Percentiles rank a stretch among this genome's conserved stretches.
These are phyloP conservation scores for Alternaria metachromatica DNA, from an alignment of 2,329 filamentous ascomycete genomes.

Conservation along the genomic window DNA sequence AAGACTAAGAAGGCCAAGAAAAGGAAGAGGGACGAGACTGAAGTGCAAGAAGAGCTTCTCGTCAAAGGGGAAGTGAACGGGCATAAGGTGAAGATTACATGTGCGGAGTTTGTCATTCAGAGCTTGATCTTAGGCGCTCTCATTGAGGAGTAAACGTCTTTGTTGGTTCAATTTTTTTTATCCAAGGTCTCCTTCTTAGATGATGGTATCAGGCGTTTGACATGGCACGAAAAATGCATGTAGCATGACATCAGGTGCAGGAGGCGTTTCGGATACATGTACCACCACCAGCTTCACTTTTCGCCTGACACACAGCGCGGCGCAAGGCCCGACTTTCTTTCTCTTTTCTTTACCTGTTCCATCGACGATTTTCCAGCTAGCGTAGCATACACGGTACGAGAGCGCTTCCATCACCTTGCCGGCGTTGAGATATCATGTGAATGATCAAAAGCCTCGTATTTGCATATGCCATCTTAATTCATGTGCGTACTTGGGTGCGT, in stretches of 20 bases:
- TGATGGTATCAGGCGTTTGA: background rate
- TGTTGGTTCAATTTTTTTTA: background rate
- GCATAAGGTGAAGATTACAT: slow-evolving; percentile 70
- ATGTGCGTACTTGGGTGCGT: background rate
- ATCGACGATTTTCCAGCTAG: background rate
- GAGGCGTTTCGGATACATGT: background rate
- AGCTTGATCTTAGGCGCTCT: slow-evolving; percentile 86
- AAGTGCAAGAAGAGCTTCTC: slow-evolving; percentile 30
- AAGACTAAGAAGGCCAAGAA: slow-evolving; percentile 40
- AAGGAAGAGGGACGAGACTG: slow-evolving; percentile 51
- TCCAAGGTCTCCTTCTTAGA: background rate
- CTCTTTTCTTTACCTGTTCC: background rate
- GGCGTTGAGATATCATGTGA: background rate
- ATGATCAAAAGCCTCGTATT: background rate
- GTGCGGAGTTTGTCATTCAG: slow-evolving; percentile 88
- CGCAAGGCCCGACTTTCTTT: background rate
- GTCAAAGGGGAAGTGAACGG: slow-evolving; percentile 48
- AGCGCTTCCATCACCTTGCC: background rate
- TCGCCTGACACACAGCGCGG: background rate
- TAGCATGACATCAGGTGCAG: background rate
- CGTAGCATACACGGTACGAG: background rate
- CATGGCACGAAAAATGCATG: background rate
- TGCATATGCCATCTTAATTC: background rate
- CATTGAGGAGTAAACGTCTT: slow-evolving; percentile 62
- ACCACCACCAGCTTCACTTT: background rate